phyloP scores from a whole-genome alignment of 2,329 filamentous ascomycete genomes.

The Canariomyces notabilis region DNA sequence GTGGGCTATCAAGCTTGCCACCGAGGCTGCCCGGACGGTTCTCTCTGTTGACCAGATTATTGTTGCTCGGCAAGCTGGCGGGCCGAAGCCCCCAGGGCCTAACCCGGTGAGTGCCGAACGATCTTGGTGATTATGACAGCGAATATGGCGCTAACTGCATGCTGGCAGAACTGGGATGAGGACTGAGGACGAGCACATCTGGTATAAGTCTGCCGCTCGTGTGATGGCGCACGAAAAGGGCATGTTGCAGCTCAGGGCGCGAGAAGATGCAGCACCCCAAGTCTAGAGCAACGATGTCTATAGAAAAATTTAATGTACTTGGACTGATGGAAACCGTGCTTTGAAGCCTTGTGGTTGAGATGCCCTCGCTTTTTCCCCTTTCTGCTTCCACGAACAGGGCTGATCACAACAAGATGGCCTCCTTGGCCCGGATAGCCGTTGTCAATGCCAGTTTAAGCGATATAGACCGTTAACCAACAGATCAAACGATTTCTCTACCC shows the following conservation, averaged over 20 bases:
- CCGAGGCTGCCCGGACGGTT: conserved; percentile 88
- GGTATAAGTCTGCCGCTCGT: not conserved
- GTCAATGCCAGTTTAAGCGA: too few species aligned
- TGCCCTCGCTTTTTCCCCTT: too few species aligned
- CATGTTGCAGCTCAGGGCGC: not conserved
- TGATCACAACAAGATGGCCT: too few species aligned
- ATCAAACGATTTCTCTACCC: too few species aligned
- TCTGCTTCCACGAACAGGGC: too few species aligned
- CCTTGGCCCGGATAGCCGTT: too few species aligned
- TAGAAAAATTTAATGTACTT: too few species aligned
- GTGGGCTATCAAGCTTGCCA: conserved; percentile 96
- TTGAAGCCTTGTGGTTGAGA: too few species aligned
- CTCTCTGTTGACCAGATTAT: conserved; percentile 98
- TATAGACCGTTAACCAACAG: too few species aligned
- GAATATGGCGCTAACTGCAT: conserved; percentile 28
- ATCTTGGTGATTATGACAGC: not conserved
- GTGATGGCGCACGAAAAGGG: too few species aligned
- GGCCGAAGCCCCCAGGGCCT: conserved; percentile 91
- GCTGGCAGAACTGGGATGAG: conserved; percentile 57
- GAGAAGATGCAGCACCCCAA: not conserved
- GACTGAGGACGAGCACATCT: conserved; percentile 39
- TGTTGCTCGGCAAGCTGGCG: conserved; percentile 92
- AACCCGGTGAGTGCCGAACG: conserved; percentile 58
- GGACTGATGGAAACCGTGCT: too few species aligned
- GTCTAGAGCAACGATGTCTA: not conserved